Evolutionary conservation across 192 early-diverging fungal genomes (phyloP).

Genomic region (Rhizophagus sp.): DNA sequence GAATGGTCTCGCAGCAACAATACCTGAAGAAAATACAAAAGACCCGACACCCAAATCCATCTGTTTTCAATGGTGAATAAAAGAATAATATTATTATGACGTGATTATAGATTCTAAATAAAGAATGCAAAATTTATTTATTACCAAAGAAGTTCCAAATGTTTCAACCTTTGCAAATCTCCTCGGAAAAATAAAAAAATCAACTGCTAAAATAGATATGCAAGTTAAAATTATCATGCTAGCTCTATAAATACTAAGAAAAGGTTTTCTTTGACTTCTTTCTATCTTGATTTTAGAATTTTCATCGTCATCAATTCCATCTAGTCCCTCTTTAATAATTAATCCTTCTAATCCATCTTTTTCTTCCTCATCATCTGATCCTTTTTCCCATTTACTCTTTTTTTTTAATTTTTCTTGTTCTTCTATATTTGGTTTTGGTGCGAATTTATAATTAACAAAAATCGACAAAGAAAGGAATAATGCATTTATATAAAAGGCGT

Average conservation of each 20-base stretch:
- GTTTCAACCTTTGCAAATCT: constrained; percentile 90
- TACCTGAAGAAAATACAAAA: constrained; percentile 89
- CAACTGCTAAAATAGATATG: constrained; percentile 90
- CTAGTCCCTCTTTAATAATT: constrained; percentile 19
- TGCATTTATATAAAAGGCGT: constrained; percentile 26
- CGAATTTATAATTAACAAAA: neutral
- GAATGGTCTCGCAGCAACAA: constrained; percentile 72
- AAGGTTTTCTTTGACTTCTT: constrained; percentile 39
- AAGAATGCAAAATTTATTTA: neutral
- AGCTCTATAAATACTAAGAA: constrained; percentile 73
- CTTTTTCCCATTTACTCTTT: constrained; percentile 22
- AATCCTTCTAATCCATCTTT: neutral
- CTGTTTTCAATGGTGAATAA: constrained; percentile 34
- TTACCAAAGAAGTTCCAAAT: constrained; percentile 84
- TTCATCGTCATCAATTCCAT: neutral
- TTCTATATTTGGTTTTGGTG: neutral
- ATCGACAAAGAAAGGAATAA: neutral
- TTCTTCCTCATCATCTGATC: constrained; percentile 17
- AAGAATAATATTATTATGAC: neutral
- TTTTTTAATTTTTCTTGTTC: constrained; percentile 8
- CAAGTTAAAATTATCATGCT: constrained; percentile 79
- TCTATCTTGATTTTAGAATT: neutral
- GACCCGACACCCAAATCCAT: constrained; percentile 96
- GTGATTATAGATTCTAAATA: neutral
- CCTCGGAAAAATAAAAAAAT: constrained; percentile 89